Evolutionary conservation across 306 rosid genomes (phyloP).

Genomic region (Citrullus amarus): DNA sequence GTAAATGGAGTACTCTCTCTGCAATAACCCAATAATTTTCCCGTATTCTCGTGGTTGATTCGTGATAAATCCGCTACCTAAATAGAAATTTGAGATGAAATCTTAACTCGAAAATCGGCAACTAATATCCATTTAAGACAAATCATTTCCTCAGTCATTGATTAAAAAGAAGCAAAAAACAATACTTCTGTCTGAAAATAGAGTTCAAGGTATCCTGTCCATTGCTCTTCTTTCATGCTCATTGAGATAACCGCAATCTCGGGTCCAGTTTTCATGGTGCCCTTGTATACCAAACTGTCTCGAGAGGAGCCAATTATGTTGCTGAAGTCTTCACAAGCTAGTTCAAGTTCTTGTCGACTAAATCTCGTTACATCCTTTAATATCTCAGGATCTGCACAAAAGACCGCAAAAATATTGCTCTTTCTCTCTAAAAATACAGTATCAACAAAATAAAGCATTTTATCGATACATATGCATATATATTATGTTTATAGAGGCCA

Average conservation of each 20-base stretch:
- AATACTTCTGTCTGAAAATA: conserved; percentile 76
- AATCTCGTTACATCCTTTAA: conserved; percentile 65
- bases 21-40: conserved; percentile 84
- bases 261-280: conserved; percentile 77
- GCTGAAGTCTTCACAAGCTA: conserved; percentile 98
- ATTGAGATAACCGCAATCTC: conserved; percentile 92
- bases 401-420: conserved; percentile 8
- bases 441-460: background rate
- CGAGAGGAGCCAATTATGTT: conserved; percentile 96
- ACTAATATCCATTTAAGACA: background rate
- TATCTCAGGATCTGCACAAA: conserved; percentile 57
- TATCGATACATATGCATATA: background rate
- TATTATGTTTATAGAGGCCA: conserved; percentile 25
- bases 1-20: conserved; percentile 76
- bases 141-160: background rate
- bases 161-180: background rate
- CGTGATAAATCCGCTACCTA: conserved; percentile 88
- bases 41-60: conserved; percentile 70
- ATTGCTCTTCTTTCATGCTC: conserved; percentile 76
- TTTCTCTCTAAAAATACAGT: background rate
- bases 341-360: conserved; percentile 90
- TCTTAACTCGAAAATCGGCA: background rate
- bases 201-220: conserved; percentile 91
- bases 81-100: conserved; percentile 1
- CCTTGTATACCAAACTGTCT: conserved; percentile 93